Evolutionary conservation across 768 basidiomycete genomes (phyloP), one percentile per base, ranked within the genome.

Genomic region (Daedaleopsis sinensis): DNA sequence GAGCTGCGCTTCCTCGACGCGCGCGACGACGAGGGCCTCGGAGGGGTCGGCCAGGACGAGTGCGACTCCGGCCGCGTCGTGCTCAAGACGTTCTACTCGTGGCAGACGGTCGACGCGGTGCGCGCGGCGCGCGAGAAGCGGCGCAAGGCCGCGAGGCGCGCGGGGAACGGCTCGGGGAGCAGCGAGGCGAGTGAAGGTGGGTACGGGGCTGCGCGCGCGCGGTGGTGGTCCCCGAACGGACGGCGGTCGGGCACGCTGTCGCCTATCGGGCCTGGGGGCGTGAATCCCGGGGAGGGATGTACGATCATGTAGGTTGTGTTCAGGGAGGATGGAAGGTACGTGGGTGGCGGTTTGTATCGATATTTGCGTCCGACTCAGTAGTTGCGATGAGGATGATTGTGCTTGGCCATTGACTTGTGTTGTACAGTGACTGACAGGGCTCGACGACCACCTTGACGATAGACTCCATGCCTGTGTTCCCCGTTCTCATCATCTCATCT

Each of bases 21-120:
- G 58, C 75, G 84, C 66, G 91, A 93, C 69, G 81, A 79, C 7
- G 88, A 90, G 63, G 83, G 84, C 39, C 73, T 90, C 59, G 85
- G 15, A 8, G 37, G 11, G 83, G 74, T 85, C 10, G 89, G 88
- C 48, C 87, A 91, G 75, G 89, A 93, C 72, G 93, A 95, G 72
- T 92, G 91, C 69, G 92, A 94, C 64, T 80, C 82, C 67, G 74
- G 68, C 68, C 78, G 87, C 24, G 87, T 94, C 24, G 88, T 91
- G 53, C 70, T 94, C 65, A 93, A 93, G 82, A 86, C 89, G 24
- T 95, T 93, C 72, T 89, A 90, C 73, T 86, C 88, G 52, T 93
- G 90, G 90, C 90, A 93, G 78, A 89, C 84, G 11, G 91, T 94
- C 39, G 93, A 94, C 70, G 84, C 86, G 0, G 91, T 93, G 51